Conservation (phyloP, 148 eudicot genomes). For the Rhododendron vialii region DNA sequence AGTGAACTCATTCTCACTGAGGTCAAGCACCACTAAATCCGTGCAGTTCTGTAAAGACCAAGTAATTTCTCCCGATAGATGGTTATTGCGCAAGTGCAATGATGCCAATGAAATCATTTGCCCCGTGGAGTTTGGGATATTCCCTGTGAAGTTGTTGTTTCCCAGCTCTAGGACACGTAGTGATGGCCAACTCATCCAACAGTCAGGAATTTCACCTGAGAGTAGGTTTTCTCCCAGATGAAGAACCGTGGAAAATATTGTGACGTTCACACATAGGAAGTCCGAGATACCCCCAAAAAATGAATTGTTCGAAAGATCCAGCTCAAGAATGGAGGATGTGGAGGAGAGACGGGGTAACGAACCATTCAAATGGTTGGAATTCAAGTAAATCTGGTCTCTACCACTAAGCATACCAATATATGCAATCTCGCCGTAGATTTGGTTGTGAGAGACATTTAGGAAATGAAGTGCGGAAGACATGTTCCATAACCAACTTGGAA, state of each 20-base stretch:
- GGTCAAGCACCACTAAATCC: not conserved
- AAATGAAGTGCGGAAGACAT: not conserved
- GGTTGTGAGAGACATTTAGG: slow-evolving; percentile 10
- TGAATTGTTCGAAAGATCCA: not conserved
- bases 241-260: not conserved
- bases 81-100: slow-evolving; percentile 11
- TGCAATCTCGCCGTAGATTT: slow-evolving; percentile 8
- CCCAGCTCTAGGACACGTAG: not conserved
- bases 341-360: not conserved
- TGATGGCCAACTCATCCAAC: not conserved
- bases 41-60: not conserved
- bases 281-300: not conserved
- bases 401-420: not conserved
- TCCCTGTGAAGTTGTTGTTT: slow-evolving; percentile 14
- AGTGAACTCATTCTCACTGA: slow-evolving; percentile 8
- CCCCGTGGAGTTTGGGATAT: slow-evolving; percentile 20
- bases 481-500: slow-evolving; percentile 9
- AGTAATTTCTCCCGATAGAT: slow-evolving; percentile 19
- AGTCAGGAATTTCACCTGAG: slow-evolving; percentile 16
- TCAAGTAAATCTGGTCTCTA: not conserved
- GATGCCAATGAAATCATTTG: not conserved
- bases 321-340: not conserved
- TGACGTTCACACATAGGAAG: not conserved
- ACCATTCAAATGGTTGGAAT: not conserved
- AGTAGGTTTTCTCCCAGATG: not conserved